Base-by-base conservation (phyloP, 306 rosid species). In the Lathyrus aphaca region DNA sequence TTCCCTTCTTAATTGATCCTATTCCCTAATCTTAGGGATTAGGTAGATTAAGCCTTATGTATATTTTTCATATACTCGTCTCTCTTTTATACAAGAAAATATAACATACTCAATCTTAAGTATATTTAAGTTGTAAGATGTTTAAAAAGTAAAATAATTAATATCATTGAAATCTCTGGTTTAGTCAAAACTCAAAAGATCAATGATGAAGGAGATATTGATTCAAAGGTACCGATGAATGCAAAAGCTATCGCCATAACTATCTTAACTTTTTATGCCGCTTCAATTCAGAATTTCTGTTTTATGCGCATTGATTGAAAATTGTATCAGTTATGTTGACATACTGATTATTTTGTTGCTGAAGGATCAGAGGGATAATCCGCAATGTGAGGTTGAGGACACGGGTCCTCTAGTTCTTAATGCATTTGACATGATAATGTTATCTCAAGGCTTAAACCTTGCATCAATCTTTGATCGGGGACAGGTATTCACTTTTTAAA, bases 401-500 rank as follows among this genome's bases (percentile, higher is more conserved):
- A 73, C 60, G 43, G 87, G 91, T 66, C 97, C 97, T 60, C 80
- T 91, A 44, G 74, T 80, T 76, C 94, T 89, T 51, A 87, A 89
- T 84, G 97, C 96, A 54, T 89, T 91, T 35, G 97, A 91, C 86
- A 76, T 91, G 74, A 87, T 91, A 73, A 82, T 87, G 80, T 74
- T 89, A 73, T 91, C 97, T 63, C 96, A 91, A 84, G 97, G 97
- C 69, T 79, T 91, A 66, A 91, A 91, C 83, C 96, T 91, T 11
- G 87, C 91, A 64, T 68, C 90, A 10, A 68, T 91, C 43, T 89
- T 91, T 48, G 97, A 91, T 74, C 89, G 90, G 17, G 91, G 90
- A 68, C 74, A 86, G 95, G 96, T 87, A 80, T 57, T 74, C 21
- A 63, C 83, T 27, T 25, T 23, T 56, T 1, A 9, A 56, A 6